Evolutionary conservation across 306 rosid genomes (phyloP).

Genomic region (Trichosanthes truncata): DNA sequence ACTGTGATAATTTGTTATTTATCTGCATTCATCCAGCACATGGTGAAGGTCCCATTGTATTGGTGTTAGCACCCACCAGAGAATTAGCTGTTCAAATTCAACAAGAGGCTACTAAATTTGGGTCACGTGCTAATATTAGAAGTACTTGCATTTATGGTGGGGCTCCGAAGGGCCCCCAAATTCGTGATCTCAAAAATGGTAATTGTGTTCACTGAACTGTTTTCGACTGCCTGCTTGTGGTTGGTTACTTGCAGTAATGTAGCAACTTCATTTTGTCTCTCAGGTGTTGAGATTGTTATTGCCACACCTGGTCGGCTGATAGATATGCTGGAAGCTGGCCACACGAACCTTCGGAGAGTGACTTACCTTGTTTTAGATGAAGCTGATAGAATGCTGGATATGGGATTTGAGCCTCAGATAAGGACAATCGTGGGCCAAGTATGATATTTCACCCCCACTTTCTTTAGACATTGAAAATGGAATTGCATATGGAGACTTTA

Average conservation of each 20-base stretch:
- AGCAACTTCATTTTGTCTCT: background rate
- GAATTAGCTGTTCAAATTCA: conserved; percentile 97
- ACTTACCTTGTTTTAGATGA: conserved; percentile 92
- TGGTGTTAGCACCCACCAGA: conserved; percentile 85
- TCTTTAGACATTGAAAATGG: background rate
- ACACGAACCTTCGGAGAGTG: conserved; percentile 81
- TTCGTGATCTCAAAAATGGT: conserved; percentile 87
- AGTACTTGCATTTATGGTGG: conserved; percentile 89
- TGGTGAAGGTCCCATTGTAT: conserved; percentile 85
- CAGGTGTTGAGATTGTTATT: conserved; percentile 89
- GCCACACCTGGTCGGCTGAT: conserved; percentile 95
- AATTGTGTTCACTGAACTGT: background rate
- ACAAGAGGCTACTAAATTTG: conserved; percentile 72
- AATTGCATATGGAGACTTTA: background rate
- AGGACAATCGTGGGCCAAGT: conserved; percentile 77
- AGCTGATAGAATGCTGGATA: conserved; percentile 98
- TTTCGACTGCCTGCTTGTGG: background rate
- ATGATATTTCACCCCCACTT: conserved; percentile 11
- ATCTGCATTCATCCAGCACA: conserved; percentile 28
- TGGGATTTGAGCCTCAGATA: conserved; percentile 99
- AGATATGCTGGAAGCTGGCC: conserved; percentile 95
- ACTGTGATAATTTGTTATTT: conserved; percentile 15
- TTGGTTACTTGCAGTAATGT: background rate
- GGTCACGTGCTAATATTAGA: conserved; percentile 40
- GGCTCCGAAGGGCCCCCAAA: conserved; percentile 97